Base-by-base conservation (phyloP, 139 green algal genomes). In the Closterium sp. region DNA sequence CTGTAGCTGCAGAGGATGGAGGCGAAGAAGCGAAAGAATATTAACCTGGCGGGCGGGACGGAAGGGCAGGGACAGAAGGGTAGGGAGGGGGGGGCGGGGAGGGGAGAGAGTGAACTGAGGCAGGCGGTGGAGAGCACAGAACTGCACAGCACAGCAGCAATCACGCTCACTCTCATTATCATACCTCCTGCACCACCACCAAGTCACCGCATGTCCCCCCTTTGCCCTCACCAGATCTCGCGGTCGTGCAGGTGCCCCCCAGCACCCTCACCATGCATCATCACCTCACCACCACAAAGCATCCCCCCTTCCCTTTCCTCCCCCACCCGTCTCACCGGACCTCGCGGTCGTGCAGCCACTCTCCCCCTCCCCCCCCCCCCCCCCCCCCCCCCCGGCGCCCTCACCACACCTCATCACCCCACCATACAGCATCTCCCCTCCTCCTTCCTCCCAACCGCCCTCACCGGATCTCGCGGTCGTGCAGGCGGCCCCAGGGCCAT, bases 21-120 rank as follows among this genome's bases (percentile, higher is more conserved):
- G 5, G 84, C 90, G 70, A 93, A 93, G 90, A 93, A 90, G 29
- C 70, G 50, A 30, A 93, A 85, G 90, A 92, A 92, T 27, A 92
- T 92, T 11, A 92, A n/a, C 50, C 89, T 92, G 85, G 4, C 38
- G 4, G 38, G 38, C 38, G 38, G 38, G 38, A 9, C 4, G 79
- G 79, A 9, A n/a, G 79, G 27, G 79, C 84, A 32, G 84, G 10
- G 84, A 31, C 9, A 24, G 21, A 24, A 87, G n/a, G 9, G 19
- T 1, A n/a, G 84, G 19, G 84, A n/a, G 84, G 84, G 19, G 84
- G 10, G 84, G 84, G 84, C 10, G 27, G 22, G 84, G 84, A 31
- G 10, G n/a, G 3, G 19, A 73, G 50, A 22, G 17, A 22, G 50
- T 21, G 50, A 73, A 11, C 5, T 5, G 50, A 73, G 50, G 50